A percentile compares a stretch with the other conserved stretches of the same genome.
These are phyloP conservation scores for Pleomassaria siparia DNA, from an alignment of 2,329 filamentous ascomycete genomes.

Conservation along the genomic window DNA sequence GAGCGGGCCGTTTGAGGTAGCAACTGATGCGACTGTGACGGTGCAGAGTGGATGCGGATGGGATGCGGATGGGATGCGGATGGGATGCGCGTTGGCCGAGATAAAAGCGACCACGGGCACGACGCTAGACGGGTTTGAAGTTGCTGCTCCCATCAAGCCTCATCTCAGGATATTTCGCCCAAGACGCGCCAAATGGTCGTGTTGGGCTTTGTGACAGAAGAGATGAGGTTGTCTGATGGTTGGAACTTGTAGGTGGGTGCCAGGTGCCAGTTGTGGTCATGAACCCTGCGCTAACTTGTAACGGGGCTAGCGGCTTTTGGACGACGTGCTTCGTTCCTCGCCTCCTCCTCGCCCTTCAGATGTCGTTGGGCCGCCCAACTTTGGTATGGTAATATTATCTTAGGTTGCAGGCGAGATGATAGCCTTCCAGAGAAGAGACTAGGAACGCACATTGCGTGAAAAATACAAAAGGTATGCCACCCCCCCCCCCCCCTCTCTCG, in stretches of 20 bases:
- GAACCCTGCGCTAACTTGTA: slow-evolving; percentile 1
- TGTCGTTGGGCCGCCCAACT: slow-evolving; percentile 6
- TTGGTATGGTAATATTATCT: slow-evolving; percentile 2
- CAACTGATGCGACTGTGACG: slow-evolving; percentile 22
- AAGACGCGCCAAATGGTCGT: neutral
- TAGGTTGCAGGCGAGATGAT: slow-evolving; percentile 1
- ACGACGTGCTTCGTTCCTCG: slow-evolving; percentile 4
- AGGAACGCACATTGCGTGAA: neutral
- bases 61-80: slow-evolving; percentile 16
- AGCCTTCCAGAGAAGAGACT: neutral
- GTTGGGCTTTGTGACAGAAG: slow-evolving; percentile 3
- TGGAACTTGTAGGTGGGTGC: neutral
- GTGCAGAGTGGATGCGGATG: slow-evolving; percentile 8
- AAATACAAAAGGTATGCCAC: no score
- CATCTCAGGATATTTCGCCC: neutral
- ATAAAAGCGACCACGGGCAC: slow-evolving; percentile 11
- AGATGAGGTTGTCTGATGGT: neutral
- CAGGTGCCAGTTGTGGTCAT: slow-evolving; percentile 1
- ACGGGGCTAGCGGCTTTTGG: slow-evolving; percentile 2
- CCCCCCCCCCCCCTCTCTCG: neutral
- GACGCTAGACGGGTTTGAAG: neutral
- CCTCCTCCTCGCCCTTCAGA: slow-evolving; percentile 1
- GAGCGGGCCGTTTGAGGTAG: slow-evolving; percentile 24
- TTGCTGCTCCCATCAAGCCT: neutral
- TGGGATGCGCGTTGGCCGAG: slow-evolving; percentile 8